phyloP scores from a whole-genome alignment of 805 yeast species.

The Pichia scutulata region DNA sequence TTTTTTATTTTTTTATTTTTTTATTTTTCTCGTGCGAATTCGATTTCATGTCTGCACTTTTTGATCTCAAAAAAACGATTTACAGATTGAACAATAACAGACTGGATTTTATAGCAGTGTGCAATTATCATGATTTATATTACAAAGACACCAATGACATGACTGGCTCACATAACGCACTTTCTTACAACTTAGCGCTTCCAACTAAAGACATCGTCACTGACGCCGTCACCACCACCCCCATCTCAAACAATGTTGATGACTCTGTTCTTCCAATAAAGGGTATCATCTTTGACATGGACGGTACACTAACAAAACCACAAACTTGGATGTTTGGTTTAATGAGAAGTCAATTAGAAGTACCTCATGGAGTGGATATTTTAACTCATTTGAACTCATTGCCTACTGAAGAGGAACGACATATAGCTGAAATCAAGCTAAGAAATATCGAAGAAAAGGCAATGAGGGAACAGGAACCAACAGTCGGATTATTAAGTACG shows the following conservation, averaged over 20 bases:
- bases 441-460: constrained; percentile 52
- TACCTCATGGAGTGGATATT: constrained; percentile 39
- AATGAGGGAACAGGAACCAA: constrained; percentile 50
- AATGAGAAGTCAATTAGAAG: constrained; percentile 48
- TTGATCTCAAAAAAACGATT: too few species aligned
- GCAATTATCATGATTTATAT: too few species aligned
- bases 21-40: too few species aligned
- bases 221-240: not conserved
- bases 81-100: too few species aligned
- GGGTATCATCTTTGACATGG: constrained; percentile 72
- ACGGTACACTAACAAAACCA: constrained; percentile 65
- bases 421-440: constrained; percentile 39
- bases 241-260: not conserved
- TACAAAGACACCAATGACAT: not conserved
- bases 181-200: not conserved
- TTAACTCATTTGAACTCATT: constrained; percentile 37
- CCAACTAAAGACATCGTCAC: not conserved
- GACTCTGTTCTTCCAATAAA: constrained; percentile 7
- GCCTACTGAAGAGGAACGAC: constrained; percentile 27
- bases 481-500: constrained; percentile 37
- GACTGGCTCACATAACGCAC: not conserved
- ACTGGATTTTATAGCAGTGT: too few species aligned
- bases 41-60: too few species aligned
- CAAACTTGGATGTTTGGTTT: constrained; percentile 40
- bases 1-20: too few species aligned